Base-by-base conservation (phyloP, 1,284 basidiomycete species). In the Lignosus rhinocerotis region DNA sequence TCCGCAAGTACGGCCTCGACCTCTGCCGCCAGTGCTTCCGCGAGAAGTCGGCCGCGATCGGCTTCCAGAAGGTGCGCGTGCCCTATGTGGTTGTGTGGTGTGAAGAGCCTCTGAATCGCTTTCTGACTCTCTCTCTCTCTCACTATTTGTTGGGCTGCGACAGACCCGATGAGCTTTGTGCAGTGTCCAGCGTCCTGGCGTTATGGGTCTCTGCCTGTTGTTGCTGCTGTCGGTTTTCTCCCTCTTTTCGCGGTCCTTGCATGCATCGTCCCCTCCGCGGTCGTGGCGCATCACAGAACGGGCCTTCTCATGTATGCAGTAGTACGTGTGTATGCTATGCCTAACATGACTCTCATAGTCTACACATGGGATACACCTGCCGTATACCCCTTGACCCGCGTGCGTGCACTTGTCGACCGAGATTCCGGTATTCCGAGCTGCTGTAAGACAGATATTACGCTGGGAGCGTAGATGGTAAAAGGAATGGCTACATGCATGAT, bases 11-110 rank as follows among this genome's bases (percentile, higher is more conserved):
- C 80, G 93, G 94, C 60, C 86, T 97, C 72, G 93, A 96, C 81
- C 90, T 96, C 70, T 97, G 94, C 84, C 92, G 94, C 78, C 94
- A 97, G 80, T 97, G 94, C 81, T 97, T 97, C 91, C 92, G 95
- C 71, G 95, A 97, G 83, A 95, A 95, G 81, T 85, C 93, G 63
- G 84, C 87, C 70, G 90, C 90, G 66, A 96, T 97, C 73, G 95
- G 94, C 65, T 97, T 97, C 84, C 80, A 84, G 75, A 97, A 97
- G 92, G 94, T 94, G 69, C 68, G 83, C 31, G 11, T 16, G n/a
- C 30, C n/a, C 21, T 6, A 7, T 16, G 33, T 7, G 7, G 7
- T 19, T n/a, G 12, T 38, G 1, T 19, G 7, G 14, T 16, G 34
- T 39, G 16, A n/a, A n/a, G n/a, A n/a, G 46, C 6, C 19, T 17